These are phyloP conservation scores for Colletotrichum spaethianum DNA, from an alignment of 2,329 filamentous ascomycete genomes.

Conservation along the genomic window DNA sequence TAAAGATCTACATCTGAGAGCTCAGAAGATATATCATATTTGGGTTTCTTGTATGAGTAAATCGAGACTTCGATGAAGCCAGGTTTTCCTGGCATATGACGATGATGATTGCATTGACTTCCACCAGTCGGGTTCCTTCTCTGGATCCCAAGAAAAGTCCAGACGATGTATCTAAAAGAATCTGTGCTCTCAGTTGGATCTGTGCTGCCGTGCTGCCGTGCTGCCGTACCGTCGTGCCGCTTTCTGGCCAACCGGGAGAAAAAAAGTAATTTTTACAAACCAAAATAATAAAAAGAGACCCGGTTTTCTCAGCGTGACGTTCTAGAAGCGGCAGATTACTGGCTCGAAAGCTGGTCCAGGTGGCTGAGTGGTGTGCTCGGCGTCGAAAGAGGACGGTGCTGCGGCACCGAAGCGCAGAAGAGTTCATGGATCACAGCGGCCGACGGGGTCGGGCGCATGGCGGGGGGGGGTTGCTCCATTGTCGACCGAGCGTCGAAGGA, in stretches of 20 bases:
- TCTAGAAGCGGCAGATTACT: constrained; percentile 14
- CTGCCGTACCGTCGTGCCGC: background rate
- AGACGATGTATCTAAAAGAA: constrained; percentile 28
- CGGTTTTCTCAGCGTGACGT: constrained; percentile 1
- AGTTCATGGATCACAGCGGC: background rate
- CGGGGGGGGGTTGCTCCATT: constrained; percentile 6
- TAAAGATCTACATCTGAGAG: background rate
- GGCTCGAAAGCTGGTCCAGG: background rate
- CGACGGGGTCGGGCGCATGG: background rate
- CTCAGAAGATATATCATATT: background rate
- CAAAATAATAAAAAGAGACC: too few relatives aligned
- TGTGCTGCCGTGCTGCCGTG: background rate
- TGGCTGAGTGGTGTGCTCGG: background rate
- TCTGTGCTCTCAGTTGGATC: constrained; percentile 14
- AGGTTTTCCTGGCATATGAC: constrained; percentile 28
- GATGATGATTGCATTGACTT: constrained; percentile 37
- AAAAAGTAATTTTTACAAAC: too few relatives aligned
- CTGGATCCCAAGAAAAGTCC: constrained; percentile 10
- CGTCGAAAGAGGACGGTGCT: background rate
- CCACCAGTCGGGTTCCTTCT: background rate
- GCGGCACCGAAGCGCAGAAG: background rate
- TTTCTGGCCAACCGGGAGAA: background rate
- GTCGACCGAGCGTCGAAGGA: constrained; percentile 30
- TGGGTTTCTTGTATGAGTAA: constrained; percentile 8
- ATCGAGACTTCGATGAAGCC: constrained; percentile 9